These are phyloP conservation scores for Dactylellina leptospora DNA, from an alignment of 2,329 filamentous ascomycete genomes.

Conservation along the genomic window DNA sequence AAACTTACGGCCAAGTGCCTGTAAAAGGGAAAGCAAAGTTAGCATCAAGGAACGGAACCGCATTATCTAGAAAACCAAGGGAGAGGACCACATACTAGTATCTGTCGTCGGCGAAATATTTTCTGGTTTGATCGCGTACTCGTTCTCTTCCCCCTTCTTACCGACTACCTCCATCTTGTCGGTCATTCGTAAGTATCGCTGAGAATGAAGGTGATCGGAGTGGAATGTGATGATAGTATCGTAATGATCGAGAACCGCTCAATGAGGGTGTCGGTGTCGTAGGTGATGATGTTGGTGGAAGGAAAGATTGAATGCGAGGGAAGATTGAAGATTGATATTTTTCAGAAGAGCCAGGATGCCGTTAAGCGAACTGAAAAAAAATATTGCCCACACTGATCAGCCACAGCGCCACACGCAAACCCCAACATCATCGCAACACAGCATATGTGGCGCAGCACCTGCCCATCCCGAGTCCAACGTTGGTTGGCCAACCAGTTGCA, in stretches of 20 bases:
- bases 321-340: slow-evolving; percentile 31
- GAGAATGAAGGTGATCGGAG: slow-evolving; percentile 7
- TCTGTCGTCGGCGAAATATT: slow-evolving; percentile 78
- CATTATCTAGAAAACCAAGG: neutral
- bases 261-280: slow-evolving; percentile 35
- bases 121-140: slow-evolving; percentile 92
- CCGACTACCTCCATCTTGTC: slow-evolving; percentile 63
- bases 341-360: slow-evolving; percentile 24
- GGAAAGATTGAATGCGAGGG: neutral
- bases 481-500: too few relatives aligned
- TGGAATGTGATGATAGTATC: too few relatives aligned
- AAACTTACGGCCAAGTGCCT: slow-evolving; percentile 70
- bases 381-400: slow-evolving; percentile 34
- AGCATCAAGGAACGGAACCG: neutral
- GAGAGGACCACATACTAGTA: slow-evolving; percentile 70
- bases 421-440: slow-evolving; percentile 37
- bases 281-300: neutral
- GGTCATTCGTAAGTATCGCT: slow-evolving; percentile 40
- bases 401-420: slow-evolving; percentile 16
- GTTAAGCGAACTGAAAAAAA: slow-evolving; percentile 40
- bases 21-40: slow-evolving; percentile 6
- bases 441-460: slow-evolving; percentile 11
- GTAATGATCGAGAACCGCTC: slow-evolving; percentile 2
- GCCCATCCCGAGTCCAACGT: too few relatives aligned
- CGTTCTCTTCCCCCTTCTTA: slow-evolving; percentile 67